Conservation (phyloP, 2,329 filamentous ascomycete genomes). For the Botrytis squamosa region DNA sequence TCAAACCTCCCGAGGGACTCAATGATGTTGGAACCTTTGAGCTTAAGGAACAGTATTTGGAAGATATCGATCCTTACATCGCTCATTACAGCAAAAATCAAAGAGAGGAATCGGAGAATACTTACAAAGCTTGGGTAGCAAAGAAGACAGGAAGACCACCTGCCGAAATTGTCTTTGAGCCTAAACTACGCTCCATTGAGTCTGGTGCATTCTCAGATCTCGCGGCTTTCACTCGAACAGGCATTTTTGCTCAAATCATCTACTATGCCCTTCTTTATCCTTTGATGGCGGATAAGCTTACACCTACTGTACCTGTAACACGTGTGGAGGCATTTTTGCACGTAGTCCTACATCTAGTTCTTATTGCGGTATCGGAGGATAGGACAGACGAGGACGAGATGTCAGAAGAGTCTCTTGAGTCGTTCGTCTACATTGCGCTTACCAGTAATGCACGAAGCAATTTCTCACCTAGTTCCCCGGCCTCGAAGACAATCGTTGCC, state of each 20-base stretch:
- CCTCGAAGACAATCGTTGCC: constrained; percentile 61
- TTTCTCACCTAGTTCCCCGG: constrained; percentile 56
- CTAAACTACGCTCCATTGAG: constrained; percentile 72
- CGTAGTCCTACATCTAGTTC: constrained; percentile 80
- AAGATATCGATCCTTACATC: constrained; percentile 91
- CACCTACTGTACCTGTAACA: constrained; percentile 74
- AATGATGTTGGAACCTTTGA: constrained; percentile 94
- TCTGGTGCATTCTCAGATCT: constrained; percentile 76
- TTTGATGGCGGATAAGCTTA: constrained; percentile 64
- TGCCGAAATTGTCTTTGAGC: constrained; percentile 88
- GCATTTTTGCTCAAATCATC: constrained; percentile 85
- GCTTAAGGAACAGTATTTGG: constrained; percentile 79
- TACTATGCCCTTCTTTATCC: constrained; percentile 86
- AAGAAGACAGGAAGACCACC: constrained; percentile 79
- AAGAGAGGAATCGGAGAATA: constrained; percentile 87
- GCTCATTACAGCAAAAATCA: constrained; percentile 97
- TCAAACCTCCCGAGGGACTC: constrained; percentile 85
- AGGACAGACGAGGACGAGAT: constrained; percentile 55
- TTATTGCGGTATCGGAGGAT: constrained; percentile 86
- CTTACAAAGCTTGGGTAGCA: constrained; percentile 83
- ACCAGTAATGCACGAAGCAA: constrained; percentile 61
- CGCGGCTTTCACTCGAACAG: constrained; percentile 75
- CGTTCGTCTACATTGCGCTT: constrained; percentile 73
- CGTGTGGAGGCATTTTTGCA: constrained; percentile 90
- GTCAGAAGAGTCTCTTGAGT: constrained; percentile 51